Percentiles rank a stretch among this genome's conserved stretches.
These are phyloP conservation scores for Noccaea caerulescens DNA, from an alignment of 345 rosid genomes.

Conservation along the genomic window DNA sequence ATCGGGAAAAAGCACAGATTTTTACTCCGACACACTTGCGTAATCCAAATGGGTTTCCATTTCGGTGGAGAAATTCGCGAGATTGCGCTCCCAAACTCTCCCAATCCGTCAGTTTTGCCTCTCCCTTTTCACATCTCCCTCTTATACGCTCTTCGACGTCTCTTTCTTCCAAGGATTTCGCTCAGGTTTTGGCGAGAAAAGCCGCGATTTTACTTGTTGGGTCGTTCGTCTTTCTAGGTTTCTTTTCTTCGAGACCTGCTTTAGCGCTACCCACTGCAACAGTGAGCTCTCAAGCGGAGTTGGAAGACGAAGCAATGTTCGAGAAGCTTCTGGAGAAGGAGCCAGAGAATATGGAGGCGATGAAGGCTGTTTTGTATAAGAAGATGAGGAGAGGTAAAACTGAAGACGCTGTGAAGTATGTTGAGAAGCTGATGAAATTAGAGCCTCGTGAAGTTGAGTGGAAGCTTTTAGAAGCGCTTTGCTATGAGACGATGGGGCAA, in stretches of 20 bases:
- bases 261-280: slow-evolving; percentile 51
- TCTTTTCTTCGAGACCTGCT: slow-evolving; percentile 50
- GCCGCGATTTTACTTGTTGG: slow-evolving; percentile 60
- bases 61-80: slow-evolving; percentile 31
- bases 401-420: slow-evolving; percentile 65
- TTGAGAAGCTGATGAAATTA: slow-evolving; percentile 62
- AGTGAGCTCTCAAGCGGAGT: slow-evolving; percentile 43
- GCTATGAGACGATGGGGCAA: slow-evolving; percentile 78
- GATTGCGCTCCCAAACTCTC: slow-evolving; percentile 38
- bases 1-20: slow-evolving; percentile 27
- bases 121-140: slow-evolving; percentile 38
- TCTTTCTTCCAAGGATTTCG: slow-evolving; percentile 36
- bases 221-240: slow-evolving; percentile 58
- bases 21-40: slow-evolving; percentile 18
- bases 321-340: slow-evolving; percentile 74
- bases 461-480: slow-evolving; percentile 89
- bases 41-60: slow-evolving; percentile 21
- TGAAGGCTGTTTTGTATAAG: slow-evolving; percentile 69
- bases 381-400: slow-evolving; percentile 81
- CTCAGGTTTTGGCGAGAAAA: slow-evolving; percentile 48
- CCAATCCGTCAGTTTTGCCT: slow-evolving; percentile 19
- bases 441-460: slow-evolving; percentile 83
- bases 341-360: slow-evolving; percentile 66
- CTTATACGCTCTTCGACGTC: slow-evolving; percentile 18
- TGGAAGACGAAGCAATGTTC: slow-evolving; percentile 57